phyloP scores from a whole-genome alignment of 768 basidiomycete species.

The Pleurotus djamor region DNA sequence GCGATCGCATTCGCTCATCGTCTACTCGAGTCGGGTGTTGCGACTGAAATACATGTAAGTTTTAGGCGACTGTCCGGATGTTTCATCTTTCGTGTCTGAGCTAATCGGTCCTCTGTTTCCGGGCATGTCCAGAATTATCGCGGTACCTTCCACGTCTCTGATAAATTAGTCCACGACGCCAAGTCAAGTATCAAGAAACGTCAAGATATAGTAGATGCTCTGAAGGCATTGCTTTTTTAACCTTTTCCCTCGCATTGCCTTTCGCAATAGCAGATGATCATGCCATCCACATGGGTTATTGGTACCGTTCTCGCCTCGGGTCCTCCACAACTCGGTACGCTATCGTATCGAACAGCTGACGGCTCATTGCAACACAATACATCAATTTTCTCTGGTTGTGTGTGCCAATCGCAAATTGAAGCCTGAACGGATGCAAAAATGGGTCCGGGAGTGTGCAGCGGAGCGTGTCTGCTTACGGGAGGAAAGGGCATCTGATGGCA shows the following conservation, averaged over 20 bases:
- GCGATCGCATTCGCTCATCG: constrained; percentile 7
- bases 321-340: constrained; percentile 1
- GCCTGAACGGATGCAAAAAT: too few relatives aligned
- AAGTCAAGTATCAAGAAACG: constrained; percentile 7
- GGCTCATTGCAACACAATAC: background rate
- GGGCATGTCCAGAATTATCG: constrained; percentile 7
- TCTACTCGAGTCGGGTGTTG: constrained; percentile 4
- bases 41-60: constrained; percentile 8
- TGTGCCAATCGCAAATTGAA: too few relatives aligned
- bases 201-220: constrained; percentile 6
- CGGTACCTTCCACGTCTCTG: constrained; percentile 8
- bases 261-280: background rate
- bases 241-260: background rate
- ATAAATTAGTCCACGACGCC: constrained; percentile 8
- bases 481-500: background rate
- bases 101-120: background rate
- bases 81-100: background rate
- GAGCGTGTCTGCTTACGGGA: background rate
- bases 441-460: too few relatives aligned
- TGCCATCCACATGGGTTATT: too few relatives aligned
- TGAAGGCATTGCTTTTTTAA: background rate
- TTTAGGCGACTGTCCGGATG: background rate
- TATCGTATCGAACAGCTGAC: constrained; percentile 3
- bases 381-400: background rate
- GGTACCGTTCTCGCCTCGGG: background rate